Base-by-base conservation (phyloP, 192 early-diverging fungal species). In the Backusella mclennaniae region DNA sequence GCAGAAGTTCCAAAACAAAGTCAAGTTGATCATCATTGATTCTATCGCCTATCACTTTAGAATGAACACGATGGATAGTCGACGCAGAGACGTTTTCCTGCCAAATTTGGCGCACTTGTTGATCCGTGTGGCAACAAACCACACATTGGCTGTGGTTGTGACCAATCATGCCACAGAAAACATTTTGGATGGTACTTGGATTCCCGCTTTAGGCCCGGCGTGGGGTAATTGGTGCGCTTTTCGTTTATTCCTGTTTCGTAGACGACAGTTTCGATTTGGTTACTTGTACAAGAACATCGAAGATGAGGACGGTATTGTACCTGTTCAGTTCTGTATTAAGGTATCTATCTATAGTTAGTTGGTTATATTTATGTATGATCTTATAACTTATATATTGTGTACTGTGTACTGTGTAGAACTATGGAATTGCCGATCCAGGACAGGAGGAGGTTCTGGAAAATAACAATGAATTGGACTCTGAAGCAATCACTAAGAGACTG, bases 11-110 rank as follows among this genome's bases (percentile, higher is more conserved):
- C 5, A 15, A 33, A 75, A 21, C n/a, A 29, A 77, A n/a, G 35
- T 67, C 9, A 78, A 69, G n/a, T 1, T 78, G 6, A 53, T 78
- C 35, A n/a, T 78, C 2, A 26, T 78, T 33, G 77, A 78, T 49
- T 59, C 44, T 19, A 73, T 78, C 3, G 66, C 77, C 0, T 78
- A 42, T 53, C 71, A 69, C 23, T 73, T 78, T 11, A 63, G 77
- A 53, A 9, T 78, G 15, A 78, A 78, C 26, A 15, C 52, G 2
- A 41, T 26, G 29, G 1, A 39, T 23, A 52, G 11, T 19, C 9
- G 39, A 8, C 31, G 14, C 19, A 63, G 77, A 19, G 11, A 36
- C 17, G 2, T 23, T 38, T 15, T 78, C 0, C 9, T 78, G 0
- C 23, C 66, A 2, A 53, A 44, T 53, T 35, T 78, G 35, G 77